Base-by-base conservation (phyloP, 495 filamentous ascomycete species). In the Amorphotheca resinae region DNA sequence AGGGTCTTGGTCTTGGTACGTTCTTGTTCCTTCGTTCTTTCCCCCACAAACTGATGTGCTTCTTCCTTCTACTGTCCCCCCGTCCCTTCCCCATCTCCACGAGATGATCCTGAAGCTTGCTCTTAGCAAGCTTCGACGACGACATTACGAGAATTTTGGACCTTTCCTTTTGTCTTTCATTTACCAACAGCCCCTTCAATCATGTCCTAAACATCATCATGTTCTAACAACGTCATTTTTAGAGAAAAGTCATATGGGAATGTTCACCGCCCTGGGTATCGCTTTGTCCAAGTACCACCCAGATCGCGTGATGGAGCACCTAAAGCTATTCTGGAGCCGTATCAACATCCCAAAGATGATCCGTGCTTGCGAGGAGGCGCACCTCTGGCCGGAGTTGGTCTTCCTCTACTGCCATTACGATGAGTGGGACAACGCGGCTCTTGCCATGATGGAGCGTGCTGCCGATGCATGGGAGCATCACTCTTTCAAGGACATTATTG, bases 371-470 rank as follows among this genome's bases (percentile, higher is more conserved):
- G 93, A 96, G 68, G 87, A 94, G 42, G 87, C 89, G 33, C 87
- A 89, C 59, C 71, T 96, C 17, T 99, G 93, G 93, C 91, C 91
- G 8, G 93, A 96, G 64, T 67, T 99, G 45, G 85, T 99, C 49
- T 99, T 99, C 81, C 70, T 95, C 51, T 99, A 99, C 69, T 87
- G 84, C 65, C 93, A 99, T 65, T 96, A 96, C 58, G 93, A 99
- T 52, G 93, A 99, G 60, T 96, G 84, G 69, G 93, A 99, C 65
- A 99, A 99, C 59, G 91, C 93, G 20, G 91, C 91, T 17, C 73
- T 99, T 44, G 87, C 93, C 25, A 95, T 99, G 74, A 99, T 99
- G 87, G 93, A 99, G 73, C 86, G 91, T 53, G 84, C 93, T 26
- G 81, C 93, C 40, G 89, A 96, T 65, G 84, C 93, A 2, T 99